phyloP scores from a whole-genome alignment of 108 stramenopile species.

The Asterionellopsis glacialis region DNA sequence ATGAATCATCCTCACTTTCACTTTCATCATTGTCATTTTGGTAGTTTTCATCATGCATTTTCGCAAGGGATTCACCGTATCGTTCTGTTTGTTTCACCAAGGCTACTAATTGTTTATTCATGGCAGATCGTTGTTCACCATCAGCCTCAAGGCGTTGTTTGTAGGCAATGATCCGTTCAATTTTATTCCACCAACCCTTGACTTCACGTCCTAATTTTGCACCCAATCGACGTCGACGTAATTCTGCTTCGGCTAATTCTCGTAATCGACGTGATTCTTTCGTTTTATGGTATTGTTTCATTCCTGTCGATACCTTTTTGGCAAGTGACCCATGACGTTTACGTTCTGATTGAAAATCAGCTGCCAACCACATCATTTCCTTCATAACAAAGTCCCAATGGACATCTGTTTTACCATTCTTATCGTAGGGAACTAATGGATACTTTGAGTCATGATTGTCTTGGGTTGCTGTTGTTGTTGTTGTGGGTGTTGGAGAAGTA shows the following conservation, averaged over 20 bases:
- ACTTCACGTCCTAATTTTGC: conserved; percentile 36
- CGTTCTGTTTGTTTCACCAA: conserved; percentile 81
- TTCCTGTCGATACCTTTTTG: conserved; percentile 39
- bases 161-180: conserved; percentile 78
- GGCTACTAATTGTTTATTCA: conserved; percentile 80
- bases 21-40: conserved; percentile 15
- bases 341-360: conserved; percentile 80
- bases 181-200: conserved; percentile 67
- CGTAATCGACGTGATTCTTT: conserved; percentile 30
- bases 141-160: conserved; percentile 73
- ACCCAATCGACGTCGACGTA: conserved; percentile 46
- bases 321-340: conserved; percentile 57
- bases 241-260: conserved; percentile 48
- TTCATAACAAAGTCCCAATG: conserved; percentile 85
- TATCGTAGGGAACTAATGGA: conserved; percentile 1
- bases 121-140: conserved; percentile 53
- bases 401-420: conserved; percentile 36
- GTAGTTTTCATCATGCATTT: neutral
- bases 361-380: conserved; percentile 67
- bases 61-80: conserved; percentile 53
- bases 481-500: neutral
- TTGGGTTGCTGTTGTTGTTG: neutral
- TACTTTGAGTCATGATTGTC: too few species aligned
- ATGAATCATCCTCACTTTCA: conserved; percentile 5
- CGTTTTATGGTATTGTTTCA: conserved; percentile 42